Evolutionary conservation across 2,329 filamentous ascomycete genomes (phyloP), one percentile per base, ranked within the genome.

Genomic region (Pestalotiopsis sp.): DNA sequence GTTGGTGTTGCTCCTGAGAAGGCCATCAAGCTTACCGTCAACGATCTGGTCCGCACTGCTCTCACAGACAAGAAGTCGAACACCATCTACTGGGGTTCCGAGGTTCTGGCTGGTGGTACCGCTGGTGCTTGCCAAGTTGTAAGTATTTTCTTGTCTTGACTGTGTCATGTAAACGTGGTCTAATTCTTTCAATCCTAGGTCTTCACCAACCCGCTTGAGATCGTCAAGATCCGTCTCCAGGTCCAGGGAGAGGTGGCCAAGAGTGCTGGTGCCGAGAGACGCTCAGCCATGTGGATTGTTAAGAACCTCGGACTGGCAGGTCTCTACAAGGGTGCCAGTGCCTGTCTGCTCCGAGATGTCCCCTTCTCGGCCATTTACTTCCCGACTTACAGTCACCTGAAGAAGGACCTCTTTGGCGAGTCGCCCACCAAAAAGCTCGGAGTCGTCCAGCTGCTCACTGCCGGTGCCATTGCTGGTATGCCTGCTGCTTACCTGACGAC

Each of bases 301-400:
- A 91, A 91, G 79, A 98, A 99, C 82, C 86, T 99, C 71, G 96
- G 96, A 86, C 89, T 99, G 63, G 86, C 97, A 64, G 96, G 96
- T 68, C 86, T 99, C 74, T 99, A 99, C 88, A 98, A 98, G 87
- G 96, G 96, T 71, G 96, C 95, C 23, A 94, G 91, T 59, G 96
- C 96, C 23, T 99, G 96, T 83, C 86, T 99, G 76, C 88, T 98
- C 72, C 95, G 96, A 74, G 96, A 99, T 81, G 94, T 98, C 56
- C 96, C 96, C 59, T 99, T 99, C 85, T 98, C 95, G 23, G 94
- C 94, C 76, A 99, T 99, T 78, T 99, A 99, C 86, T 99, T 99
- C 90, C 95, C 96, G 2, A 92, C 94, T 25, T 99, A 99, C 85
- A 93, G 89, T 79, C 96, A 99, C 79, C 83, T 99, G 76, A 99